phyloP scores from a whole-genome alignment of 768 basidiomycete species.

The Naematelia encephala region DNA sequence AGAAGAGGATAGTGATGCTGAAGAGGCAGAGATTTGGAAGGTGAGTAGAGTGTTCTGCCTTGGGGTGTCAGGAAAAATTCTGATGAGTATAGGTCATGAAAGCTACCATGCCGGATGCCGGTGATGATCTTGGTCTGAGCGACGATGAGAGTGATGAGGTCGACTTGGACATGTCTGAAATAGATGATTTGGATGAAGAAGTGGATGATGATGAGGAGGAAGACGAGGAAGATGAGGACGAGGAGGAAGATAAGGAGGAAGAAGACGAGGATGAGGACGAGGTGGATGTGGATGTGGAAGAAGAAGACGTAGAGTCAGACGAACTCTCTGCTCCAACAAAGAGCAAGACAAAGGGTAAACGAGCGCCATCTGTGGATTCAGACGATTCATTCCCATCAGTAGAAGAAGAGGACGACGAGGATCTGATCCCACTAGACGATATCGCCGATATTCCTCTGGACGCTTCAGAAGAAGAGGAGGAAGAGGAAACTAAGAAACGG shows the following conservation, averaged over 20 bases:
- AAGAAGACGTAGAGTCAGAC: neutral
- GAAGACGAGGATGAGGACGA: conserved; percentile 12
- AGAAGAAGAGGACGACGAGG: conserved; percentile 44
- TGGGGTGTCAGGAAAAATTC: conserved; percentile 3
- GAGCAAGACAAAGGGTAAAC: neutral
- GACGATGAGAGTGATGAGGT: conserved; percentile 34
- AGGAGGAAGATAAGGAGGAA: conserved; percentile 38
- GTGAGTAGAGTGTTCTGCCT: conserved; percentile 52
- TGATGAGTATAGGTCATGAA: conserved; percentile 69
- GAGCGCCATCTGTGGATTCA: conserved; percentile 17
- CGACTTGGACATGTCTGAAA: conserved; percentile 21
- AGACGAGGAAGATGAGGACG: conserved; percentile 17
- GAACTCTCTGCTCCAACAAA: conserved; percentile 4
- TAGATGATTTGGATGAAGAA: conserved; percentile 31
- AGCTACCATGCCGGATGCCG: conserved; percentile 70
- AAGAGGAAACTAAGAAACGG: conserved; percentile 54
- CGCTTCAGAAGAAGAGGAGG: conserved; percentile 41
- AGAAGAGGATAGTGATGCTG: conserved; percentile 44
- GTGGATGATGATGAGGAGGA: conserved; percentile 32
- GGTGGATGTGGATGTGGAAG: neutral
- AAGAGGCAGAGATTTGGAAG: conserved; percentile 83
- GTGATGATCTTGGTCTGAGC: conserved; percentile 41
- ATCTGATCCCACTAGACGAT: conserved; percentile 41
- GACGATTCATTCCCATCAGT: conserved; percentile 51
- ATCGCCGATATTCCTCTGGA: conserved; percentile 44